phyloP scores from a whole-genome alignment of 2,329 filamentous ascomycete species.

The Pseudogymnoascus destructans region DNA sequence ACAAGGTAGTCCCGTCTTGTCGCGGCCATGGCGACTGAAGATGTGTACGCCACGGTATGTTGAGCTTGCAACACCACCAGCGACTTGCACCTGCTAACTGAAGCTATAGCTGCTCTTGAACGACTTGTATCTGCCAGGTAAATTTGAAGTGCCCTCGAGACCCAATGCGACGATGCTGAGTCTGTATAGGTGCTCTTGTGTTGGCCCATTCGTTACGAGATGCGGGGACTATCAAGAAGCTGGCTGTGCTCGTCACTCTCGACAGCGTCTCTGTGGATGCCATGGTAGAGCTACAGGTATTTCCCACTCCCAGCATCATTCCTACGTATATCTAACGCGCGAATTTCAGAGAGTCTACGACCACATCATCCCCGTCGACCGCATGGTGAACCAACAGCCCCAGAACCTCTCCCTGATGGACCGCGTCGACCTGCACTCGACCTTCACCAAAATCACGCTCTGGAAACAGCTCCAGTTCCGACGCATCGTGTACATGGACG shows the following conservation, averaged over 20 bases:
- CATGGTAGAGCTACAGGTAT: conserved; percentile 65
- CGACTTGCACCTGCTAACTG: conserved; percentile 10
- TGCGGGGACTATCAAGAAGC: conserved; percentile 71
- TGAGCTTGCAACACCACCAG: conserved; percentile 10
- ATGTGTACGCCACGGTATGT: conserved; percentile 52
- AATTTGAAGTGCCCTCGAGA: conserved; percentile 19
- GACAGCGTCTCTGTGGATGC: conserved; percentile 66
- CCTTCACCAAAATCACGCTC: conserved; percentile 91
- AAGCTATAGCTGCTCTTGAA: conserved; percentile 67
- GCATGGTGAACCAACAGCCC: conserved; percentile 62
- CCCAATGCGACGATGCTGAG: conserved; percentile 15
- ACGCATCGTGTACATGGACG: conserved; percentile 88
- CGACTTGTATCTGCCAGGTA: conserved; percentile 87
- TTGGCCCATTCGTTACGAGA: conserved; percentile 90
- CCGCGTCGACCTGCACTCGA: conserved; percentile 75
- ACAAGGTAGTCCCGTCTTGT: neutral
- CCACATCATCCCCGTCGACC: conserved; percentile 71
- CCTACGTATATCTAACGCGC: conserved; percentile 13
- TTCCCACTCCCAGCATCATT: conserved; percentile 15
- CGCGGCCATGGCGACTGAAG: conserved; percentile 34
- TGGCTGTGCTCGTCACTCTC: conserved; percentile 71
- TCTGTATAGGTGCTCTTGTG: conserved; percentile 64
- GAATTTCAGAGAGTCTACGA: conserved; percentile 61
- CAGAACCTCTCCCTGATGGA: conserved; percentile 87
- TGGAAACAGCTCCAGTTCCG: conserved; percentile 86